These are phyloP conservation scores for Hysterium pulicare DNA, from an alignment of 2,329 filamentous ascomycete species.

Conservation along the genomic window DNA sequence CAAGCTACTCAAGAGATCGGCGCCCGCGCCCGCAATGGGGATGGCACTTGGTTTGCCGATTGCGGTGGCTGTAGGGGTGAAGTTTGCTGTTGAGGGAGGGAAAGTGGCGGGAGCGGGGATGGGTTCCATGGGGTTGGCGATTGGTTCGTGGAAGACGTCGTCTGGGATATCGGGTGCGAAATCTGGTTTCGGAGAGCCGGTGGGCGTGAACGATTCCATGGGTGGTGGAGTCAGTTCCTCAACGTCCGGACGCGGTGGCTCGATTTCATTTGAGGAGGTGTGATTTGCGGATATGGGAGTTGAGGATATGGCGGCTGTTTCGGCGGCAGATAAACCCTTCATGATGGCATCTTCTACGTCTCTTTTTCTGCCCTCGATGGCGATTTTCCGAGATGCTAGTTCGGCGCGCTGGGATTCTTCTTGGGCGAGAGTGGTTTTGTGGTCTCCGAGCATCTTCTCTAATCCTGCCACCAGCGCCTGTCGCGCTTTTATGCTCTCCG, in stretches of 20 bases:
- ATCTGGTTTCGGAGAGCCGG: constrained; percentile 44
- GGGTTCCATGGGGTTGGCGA: constrained; percentile 23
- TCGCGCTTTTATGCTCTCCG: constrained; percentile 84
- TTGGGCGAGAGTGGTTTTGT: constrained; percentile 63
- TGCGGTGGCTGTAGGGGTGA: constrained; percentile 18
- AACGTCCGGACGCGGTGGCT: constrained; percentile 72
- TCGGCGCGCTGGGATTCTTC: constrained; percentile 67
- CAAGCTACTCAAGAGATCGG: constrained; percentile 30
- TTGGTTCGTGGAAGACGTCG: constrained; percentile 26
- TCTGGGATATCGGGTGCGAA: constrained; percentile 4
- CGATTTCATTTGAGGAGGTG: constrained; percentile 28
- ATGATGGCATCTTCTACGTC: constrained; percentile 92
- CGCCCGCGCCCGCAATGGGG: constrained; percentile 11
- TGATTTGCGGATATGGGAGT: constrained; percentile 27
- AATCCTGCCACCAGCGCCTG: constrained; percentile 73
- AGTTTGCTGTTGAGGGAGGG: constrained; percentile 13
- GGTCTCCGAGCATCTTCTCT: constrained; percentile 75
- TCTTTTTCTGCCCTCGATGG: constrained; percentile 77
- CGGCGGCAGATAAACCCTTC: constrained; percentile 67
- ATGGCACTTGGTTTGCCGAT: constrained; percentile 15
- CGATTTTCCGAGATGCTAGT: constrained; percentile 62
- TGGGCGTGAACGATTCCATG: constrained; percentile 54
- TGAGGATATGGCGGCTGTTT: constrained; percentile 47
- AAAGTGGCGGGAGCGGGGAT: constrained; percentile 20
- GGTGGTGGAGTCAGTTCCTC: constrained; percentile 84